phyloP scores from a whole-genome alignment of 495 filamentous ascomycete genomes.

The Letharia lupina region DNA sequence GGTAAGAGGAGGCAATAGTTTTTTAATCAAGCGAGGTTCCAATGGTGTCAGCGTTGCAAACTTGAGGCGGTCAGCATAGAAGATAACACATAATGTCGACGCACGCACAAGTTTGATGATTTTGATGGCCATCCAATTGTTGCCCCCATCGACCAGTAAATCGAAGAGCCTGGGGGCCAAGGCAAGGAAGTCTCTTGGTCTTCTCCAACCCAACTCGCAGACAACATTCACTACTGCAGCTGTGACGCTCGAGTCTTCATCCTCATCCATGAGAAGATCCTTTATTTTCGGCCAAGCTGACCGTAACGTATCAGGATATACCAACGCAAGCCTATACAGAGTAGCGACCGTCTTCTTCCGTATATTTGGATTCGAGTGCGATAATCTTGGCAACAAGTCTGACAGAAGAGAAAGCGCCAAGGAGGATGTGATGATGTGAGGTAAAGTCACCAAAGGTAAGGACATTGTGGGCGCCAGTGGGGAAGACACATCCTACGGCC shows the following conservation, averaged over 20 bases:
- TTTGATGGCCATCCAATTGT: conserved; percentile 99
- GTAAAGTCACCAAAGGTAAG: conserved; percentile 76
- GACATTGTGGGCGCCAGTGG: conserved; percentile 65
- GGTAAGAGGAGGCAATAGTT: conserved; percentile 88
- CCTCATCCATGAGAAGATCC: conserved; percentile 81
- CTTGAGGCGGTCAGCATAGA: conserved; percentile 36
- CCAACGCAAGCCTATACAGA: conserved; percentile 81
- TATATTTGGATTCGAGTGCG: conserved; percentile 71
- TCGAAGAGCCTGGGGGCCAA: conserved; percentile 88
- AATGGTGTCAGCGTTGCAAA: conserved; percentile 92
- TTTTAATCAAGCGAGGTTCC: conserved; percentile 82
- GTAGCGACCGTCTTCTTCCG: conserved; percentile 94
- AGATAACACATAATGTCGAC: neutral
- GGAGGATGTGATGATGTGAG: conserved; percentile 85
- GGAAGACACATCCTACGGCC: conserved; percentile 65
- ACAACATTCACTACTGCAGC: conserved; percentile 94
- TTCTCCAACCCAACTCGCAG: conserved; percentile 88
- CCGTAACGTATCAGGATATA: conserved; percentile 88
- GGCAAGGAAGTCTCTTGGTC: conserved; percentile 88
- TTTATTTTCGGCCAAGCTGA: conserved; percentile 95
- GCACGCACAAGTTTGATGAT: conserved; percentile 82
- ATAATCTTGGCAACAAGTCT: conserved; percentile 77
- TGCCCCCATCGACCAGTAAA: conserved; percentile 80
- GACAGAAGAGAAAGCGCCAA: conserved; percentile 79
- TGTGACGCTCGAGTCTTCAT: conserved; percentile 87